Base-by-base conservation (phyloP, 768 basidiomycete genomes). In the Termitomyces sp. region DNA sequence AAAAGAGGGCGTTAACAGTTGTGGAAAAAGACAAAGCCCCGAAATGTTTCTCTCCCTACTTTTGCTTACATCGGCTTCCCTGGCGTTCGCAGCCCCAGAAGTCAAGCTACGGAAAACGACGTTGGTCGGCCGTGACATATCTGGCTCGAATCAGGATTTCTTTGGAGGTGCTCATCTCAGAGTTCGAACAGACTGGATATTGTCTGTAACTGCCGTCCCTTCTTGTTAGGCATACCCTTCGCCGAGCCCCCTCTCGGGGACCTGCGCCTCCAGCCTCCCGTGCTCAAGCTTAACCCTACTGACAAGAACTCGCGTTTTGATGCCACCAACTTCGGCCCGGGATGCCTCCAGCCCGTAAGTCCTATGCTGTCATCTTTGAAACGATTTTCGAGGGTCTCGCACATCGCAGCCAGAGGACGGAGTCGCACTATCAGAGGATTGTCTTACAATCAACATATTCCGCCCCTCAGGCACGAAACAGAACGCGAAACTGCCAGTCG, bases 401-500 rank as follows among this genome's bases (percentile, higher is more conserved):
- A 5, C 18, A 26, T 24, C 24, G 44, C 41, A 31, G 41, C 12
- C n/a, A 9, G 26, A 22, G 4, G 22, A 22, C 0, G 15, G 50
- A 24, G 33, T 41, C 9, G n/a, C 61, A 62, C 75, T 68, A 41
- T 81, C 81, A 22, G 84, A 86, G 65, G 83, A 86, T 59, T 86
- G 83, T 64, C 68, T 86, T 50, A 83, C 81, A 22, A 70, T 85
- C 51, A 85, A 85, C 62, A 69, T 87, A 5, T 82, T 80, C 55
- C 71, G 81, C 22, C 84, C 85, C 0, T 70, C 76, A 0, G 74
- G 75, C 12, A 52, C 70, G 12, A 44, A 44, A 4, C 5, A 62
- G 1, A 62, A 64, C 51, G 68, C 70, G 3, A 68, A 66, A 39
- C 64, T 80, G 6, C 77, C 78, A 13, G 71, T 80, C 46, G 76